These are phyloP conservation scores for Reticulascus tulasneorum DNA, from an alignment of 2,329 filamentous ascomycete genomes.

Conservation along the genomic window DNA sequence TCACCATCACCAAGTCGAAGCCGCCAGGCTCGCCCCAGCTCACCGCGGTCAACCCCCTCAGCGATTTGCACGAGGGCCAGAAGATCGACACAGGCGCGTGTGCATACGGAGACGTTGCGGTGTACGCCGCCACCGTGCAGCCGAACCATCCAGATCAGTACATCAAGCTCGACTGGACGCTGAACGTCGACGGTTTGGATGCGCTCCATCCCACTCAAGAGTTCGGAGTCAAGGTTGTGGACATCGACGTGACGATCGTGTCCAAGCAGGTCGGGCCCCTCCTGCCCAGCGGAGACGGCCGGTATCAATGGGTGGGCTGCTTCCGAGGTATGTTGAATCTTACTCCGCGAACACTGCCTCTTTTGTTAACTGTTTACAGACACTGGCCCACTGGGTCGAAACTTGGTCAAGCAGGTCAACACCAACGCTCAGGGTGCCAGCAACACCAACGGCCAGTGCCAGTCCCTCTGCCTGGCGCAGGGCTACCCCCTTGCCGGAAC, in stretches of 20 bases:
- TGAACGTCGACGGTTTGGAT: slow-evolving; percentile 36
- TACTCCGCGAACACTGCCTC: too few species aligned
- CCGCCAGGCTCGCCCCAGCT: slow-evolving; percentile 27
- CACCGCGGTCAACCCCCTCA: slow-evolving; percentile 24
- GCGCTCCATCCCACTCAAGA: slow-evolving; percentile 12
- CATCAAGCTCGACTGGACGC: slow-evolving; percentile 29
- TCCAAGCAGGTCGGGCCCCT: slow-evolving; percentile 31
- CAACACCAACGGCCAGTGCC: slow-evolving; percentile 31
- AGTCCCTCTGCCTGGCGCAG: slow-evolving; percentile 21
- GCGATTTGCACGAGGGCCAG: slow-evolving; percentile 29
- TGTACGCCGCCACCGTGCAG: slow-evolving; percentile 24
- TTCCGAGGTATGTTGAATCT: too few species aligned
- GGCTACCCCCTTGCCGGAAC: slow-evolving; percentile 29
- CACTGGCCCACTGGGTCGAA: slow-evolving; percentile 22
- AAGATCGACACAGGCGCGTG: slow-evolving; percentile 26
- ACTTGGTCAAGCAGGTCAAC: slow-evolving; percentile 24
- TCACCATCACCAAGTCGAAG: slow-evolving; percentile 34
- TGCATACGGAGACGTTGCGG: slow-evolving; percentile 25
- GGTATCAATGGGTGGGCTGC: slow-evolving; percentile 33
- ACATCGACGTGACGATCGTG: slow-evolving; percentile 26
- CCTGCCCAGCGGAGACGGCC: slow-evolving; percentile 22
- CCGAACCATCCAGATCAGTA: slow-evolving; percentile 24
- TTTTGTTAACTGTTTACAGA: too few species aligned
- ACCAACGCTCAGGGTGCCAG: slow-evolving; percentile 15
- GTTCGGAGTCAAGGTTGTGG: slow-evolving; percentile 33